Evolutionary conservation across 2,329 filamentous ascomycete species (phyloP), one percentile per base, ranked within the genome.

Genomic region (Fusarium multiceps): DNA sequence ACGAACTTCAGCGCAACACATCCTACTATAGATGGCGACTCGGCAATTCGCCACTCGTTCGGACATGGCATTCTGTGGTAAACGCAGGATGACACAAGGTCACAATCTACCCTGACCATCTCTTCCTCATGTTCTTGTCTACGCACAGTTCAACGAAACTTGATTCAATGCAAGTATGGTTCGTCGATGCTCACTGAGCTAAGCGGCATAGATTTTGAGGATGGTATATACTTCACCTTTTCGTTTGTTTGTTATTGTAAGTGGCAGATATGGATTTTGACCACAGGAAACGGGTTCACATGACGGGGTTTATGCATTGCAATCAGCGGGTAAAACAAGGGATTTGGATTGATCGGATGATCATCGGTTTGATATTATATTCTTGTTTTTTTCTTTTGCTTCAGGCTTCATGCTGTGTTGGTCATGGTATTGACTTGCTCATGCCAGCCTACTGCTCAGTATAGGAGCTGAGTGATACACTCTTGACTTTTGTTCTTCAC

Each of bases 241-340:
- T 55, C 57, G 70, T 71, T 61, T 70, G 55, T 72, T 71, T 71
- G 47, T 72, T 72, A 55, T 70, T 65, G 50, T 55, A 68, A 53
- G 69, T 72, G 63, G 71, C 66, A 69, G 63, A 71, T 41, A 55
- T 40, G 63, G 57, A 46, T 59, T 59, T 67, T 65, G 71, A 63
- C 59, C 63, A 72, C 65, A 61, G 69, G 75, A 77, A 78, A 77
- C 66, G 73, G 75, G 66, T 53, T 70, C 66, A 78, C 64, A 80
- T 64, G 78, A 80, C 58, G 73, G 72, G 72, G 72, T 71, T 79
- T 68, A 77, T 80, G 80, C 80, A 82, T 81, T 77, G 72, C 72
- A 69, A 74, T 77, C 69, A 80, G 78, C 78, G 78, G 77, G 75
- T 74, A 78, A 77, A 79, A 77, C 41, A 68, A 68, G 68, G 72